These are phyloP conservation scores for Creolimax fragrantissima DNA, from an alignment of 78 protist species.

Conservation along the genomic window DNA sequence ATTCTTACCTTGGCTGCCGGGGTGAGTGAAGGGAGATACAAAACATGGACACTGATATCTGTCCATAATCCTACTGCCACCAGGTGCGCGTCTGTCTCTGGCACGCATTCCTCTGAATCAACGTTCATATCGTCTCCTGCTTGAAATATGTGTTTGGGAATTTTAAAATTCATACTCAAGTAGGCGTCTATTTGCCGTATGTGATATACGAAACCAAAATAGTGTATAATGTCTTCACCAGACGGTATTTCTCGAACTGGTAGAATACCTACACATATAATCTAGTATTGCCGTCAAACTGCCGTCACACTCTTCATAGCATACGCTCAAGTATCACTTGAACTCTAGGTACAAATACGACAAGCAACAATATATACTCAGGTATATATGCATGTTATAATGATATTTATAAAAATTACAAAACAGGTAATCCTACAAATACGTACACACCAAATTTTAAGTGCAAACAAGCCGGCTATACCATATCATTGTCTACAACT, in stretches of 20 bases:
- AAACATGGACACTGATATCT: slow-evolving; percentile 45
- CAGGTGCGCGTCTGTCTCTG: neutral
- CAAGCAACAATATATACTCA: neutral
- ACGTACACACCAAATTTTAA: no score
- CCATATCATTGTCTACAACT: no score
- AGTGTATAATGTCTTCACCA: no score
- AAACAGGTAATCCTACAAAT: neutral
- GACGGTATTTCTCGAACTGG: no score
- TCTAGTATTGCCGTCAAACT: no score
- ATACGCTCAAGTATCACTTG: no score
- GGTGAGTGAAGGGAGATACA: slow-evolving; percentile 52
- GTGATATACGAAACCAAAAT: no score
- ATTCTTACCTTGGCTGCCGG: neutral
- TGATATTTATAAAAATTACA: neutral
- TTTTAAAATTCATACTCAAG: no score
- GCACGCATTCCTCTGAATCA: neutral
- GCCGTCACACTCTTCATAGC: no score
- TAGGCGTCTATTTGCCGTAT: no score
- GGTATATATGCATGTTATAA: neutral
- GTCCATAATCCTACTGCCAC: slow-evolving; percentile 73
- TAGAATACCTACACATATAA: no score
- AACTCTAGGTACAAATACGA: neutral
- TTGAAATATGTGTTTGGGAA: neutral
- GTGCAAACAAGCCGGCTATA: no score
- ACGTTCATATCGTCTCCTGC: neutral